Conservation (phyloP, 805 yeast species). For the Saccharomycopsis capsularis region DNA sequence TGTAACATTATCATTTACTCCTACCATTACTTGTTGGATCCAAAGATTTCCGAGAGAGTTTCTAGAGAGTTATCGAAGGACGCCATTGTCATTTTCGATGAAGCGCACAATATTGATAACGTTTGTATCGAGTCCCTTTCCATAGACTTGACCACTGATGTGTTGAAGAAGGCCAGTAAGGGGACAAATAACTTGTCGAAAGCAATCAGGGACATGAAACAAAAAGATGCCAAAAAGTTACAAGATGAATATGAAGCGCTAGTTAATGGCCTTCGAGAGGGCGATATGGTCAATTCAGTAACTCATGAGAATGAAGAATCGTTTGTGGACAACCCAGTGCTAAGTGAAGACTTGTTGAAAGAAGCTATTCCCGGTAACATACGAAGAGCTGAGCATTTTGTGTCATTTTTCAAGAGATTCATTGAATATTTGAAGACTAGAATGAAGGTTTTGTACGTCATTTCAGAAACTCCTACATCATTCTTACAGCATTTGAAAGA, state of each 20-base stretch:
- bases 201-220: constrained; percentile 79
- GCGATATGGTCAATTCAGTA: constrained; percentile 45
- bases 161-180: constrained; percentile 73
- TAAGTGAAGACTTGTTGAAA: constrained; percentile 75
- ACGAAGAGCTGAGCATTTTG: constrained; percentile 93
- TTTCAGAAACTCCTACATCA: constrained; percentile 94
- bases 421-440: constrained; percentile 93
- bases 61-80: constrained; percentile 88
- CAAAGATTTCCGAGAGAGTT: constrained; percentile 94
- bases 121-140: constrained; percentile 96
- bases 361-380: constrained; percentile 98
- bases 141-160: constrained; percentile 85
- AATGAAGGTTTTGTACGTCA: constrained; percentile 95
- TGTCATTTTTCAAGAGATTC: constrained; percentile 85
- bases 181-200: constrained; percentile 77
- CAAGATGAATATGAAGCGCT: constrained; percentile 87
- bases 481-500: constrained; percentile 91
- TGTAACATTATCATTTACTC: constrained; percentile 95
- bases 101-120: constrained; percentile 97
- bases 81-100: constrained; percentile 91
- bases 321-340: constrained; percentile 80
- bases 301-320: constrained; percentile 40
- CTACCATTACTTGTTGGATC: constrained; percentile 92
- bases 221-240: constrained; percentile 72
- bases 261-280: constrained; percentile 81